Percentiles rank a stretch among this genome's conserved stretches.
phyloP scores from a whole-genome alignment of 2,329 filamentous ascomycete species.

The Pyrenophora seminiperda region DNA sequence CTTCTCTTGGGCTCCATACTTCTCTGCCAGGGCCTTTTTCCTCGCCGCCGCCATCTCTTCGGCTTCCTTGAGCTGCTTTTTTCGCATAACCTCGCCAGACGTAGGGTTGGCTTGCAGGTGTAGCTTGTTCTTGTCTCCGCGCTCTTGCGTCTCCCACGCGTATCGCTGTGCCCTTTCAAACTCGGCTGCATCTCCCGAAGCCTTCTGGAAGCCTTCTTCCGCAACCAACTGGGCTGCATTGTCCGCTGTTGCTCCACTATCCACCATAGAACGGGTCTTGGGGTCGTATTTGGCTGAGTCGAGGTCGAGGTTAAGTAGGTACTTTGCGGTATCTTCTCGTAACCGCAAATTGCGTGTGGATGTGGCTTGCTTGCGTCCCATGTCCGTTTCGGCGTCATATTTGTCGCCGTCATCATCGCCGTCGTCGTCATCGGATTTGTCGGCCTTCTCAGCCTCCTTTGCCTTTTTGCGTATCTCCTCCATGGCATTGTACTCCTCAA shows the following conservation, averaged over 20 bases:
- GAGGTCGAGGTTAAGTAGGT: conserved; percentile 89
- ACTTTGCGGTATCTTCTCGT: conserved; percentile 96
- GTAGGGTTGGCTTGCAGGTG: conserved; percentile 98
- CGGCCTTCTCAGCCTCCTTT: conserved; percentile 45
- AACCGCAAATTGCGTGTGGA: conserved; percentile 88
- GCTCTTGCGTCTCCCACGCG: conserved; percentile 94
- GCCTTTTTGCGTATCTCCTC: conserved; percentile 70
- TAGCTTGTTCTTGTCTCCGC: conserved; percentile 74
- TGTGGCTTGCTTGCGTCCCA: conserved; percentile 91
- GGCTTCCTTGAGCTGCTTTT: conserved; percentile 76
- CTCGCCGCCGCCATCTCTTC: conserved; percentile 70
- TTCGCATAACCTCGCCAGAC: conserved; percentile 81
- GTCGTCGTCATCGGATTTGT: conserved; percentile 54
- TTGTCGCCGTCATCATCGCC: conserved; percentile 61
- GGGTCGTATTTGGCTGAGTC: conserved; percentile 98
- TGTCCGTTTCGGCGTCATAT: conserved; percentile 94
- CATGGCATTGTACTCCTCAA: conserved; percentile 86
- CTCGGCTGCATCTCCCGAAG: conserved; percentile 87
- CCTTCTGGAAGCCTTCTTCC: conserved; percentile 89
- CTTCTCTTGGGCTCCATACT: conserved; percentile 76
- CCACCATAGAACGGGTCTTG: conserved; percentile 89
- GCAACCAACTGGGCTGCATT: conserved; percentile 82
- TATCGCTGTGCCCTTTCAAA: conserved; percentile 89
- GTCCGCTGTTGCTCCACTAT: conserved; percentile 79
- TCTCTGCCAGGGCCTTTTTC: conserved; percentile 74